Conservation (phyloP, 176 grass and related monocot species). For the Coix lacrymajobi region DNA sequence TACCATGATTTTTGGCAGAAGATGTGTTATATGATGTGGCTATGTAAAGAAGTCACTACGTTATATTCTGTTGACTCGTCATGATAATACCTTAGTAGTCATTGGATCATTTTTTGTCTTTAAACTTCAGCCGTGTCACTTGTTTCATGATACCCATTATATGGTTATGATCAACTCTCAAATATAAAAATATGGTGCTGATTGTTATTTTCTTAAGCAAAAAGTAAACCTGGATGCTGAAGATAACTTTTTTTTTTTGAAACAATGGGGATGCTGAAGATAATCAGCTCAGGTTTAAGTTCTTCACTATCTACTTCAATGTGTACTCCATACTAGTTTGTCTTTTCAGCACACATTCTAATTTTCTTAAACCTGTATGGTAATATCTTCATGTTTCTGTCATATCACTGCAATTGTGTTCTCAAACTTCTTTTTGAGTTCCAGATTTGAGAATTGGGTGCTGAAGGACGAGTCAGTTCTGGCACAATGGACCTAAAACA, state of each 20-base stretch:
- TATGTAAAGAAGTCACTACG: neutral
- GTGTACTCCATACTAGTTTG: neutral
- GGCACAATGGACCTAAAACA: neutral
- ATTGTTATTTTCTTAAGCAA: neutral
- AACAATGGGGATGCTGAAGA: neutral
- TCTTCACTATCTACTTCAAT: neutral
- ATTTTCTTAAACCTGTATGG: too few species aligned
- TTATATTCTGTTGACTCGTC: neutral
- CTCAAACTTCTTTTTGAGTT: neutral
- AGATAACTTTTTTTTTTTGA: too few species aligned
- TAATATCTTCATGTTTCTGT: neutral
- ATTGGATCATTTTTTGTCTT: neutral
- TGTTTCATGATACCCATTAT: neutral
- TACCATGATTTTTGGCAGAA: neutral
- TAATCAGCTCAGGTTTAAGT: neutral
- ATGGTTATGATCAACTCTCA: neutral
- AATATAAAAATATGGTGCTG: neutral
- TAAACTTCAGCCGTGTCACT: neutral
- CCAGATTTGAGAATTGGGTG: neutral
- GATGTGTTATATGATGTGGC: neutral
- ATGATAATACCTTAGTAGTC: neutral
- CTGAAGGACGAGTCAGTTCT: neutral
- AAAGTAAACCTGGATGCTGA: neutral
- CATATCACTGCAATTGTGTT: neutral
- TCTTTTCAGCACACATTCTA: neutral